phyloP scores from a whole-genome alignment of 345 rosid species.

The Corchorus capsularis region DNA sequence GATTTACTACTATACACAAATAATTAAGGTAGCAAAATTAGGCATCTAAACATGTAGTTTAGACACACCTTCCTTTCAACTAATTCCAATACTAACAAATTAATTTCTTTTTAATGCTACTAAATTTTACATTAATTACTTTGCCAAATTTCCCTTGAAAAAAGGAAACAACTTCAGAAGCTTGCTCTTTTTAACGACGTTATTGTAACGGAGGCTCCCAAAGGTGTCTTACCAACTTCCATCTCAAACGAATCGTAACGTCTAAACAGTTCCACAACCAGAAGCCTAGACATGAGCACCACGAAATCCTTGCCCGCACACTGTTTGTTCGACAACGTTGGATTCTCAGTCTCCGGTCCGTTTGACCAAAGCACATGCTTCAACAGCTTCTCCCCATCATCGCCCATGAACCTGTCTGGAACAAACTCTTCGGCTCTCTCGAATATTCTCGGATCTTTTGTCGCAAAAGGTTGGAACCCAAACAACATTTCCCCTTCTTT shows the following conservation, averaged over 20 bases:
- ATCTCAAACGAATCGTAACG: slow-evolving; percentile 82
- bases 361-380: slow-evolving; percentile 90
- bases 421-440: slow-evolving; percentile 72
- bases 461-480: slow-evolving; percentile 89
- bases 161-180: slow-evolving; percentile 30
- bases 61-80: no score
- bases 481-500: slow-evolving; percentile 78
- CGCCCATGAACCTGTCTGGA: slow-evolving; percentile 71
- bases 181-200: slow-evolving; percentile 65
- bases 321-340: slow-evolving; percentile 69
- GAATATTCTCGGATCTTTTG: slow-evolving; percentile 78
- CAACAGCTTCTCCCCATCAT: slow-evolving; percentile 69
- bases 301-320: slow-evolving; percentile 93
- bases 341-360: slow-evolving; percentile 73
- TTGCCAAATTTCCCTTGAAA: slow-evolving; percentile 21
- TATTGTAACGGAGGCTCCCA: slow-evolving; percentile 57
- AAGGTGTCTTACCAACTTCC: slow-evolving; percentile 49
- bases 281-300: slow-evolving; percentile 62
- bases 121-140: no score
- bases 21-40: no score
- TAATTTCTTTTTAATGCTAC: no score
- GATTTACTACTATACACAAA: no score
- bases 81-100: no score
- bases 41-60: no score
- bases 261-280: slow-evolving; percentile 74